A percentile compares a stretch with the other conserved stretches of the same genome.
phyloP scores from a whole-genome alignment of 306 rosid species.

The Chamaecrista fasciculata region DNA sequence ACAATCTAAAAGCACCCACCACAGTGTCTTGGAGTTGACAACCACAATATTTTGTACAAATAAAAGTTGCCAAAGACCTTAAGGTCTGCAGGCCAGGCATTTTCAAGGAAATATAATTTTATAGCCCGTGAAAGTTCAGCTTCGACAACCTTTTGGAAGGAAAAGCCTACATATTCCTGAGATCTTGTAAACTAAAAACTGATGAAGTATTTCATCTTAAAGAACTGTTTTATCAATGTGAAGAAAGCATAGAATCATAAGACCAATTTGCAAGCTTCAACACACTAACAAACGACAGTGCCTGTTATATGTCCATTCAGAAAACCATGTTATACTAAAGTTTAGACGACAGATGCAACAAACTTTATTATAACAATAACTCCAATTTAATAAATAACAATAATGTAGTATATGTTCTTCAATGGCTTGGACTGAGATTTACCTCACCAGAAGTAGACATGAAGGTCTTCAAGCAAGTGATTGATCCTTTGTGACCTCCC shows the following conservation, averaged over 20 bases:
- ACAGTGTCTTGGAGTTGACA: not conserved
- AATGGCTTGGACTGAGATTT: constrained; percentile 30
- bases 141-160: not conserved
- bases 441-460: constrained; percentile 98
- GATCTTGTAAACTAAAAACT: not conserved
- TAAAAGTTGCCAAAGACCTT: not conserved
- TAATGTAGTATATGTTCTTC: constrained; percentile 29
- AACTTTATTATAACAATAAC: not conserved
- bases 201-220: constrained; percentile 9
- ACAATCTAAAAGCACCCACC: constrained; percentile 3
- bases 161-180: no score
- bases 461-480: constrained; percentile 93
- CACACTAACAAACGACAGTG: not conserved
- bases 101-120: not conserved
- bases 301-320: not conserved
- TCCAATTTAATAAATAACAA: constrained; percentile 19
- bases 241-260: constrained; percentile 5
- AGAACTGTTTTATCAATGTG: not conserved
- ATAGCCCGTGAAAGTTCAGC: constrained; percentile 3
- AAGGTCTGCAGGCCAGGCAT: not conserved
- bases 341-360: constrained; percentile 6
- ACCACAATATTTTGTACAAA: constrained; percentile 1
- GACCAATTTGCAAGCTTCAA: constrained; percentile 1
- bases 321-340: not conserved
- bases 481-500: constrained; percentile 97